phyloP scores from a whole-genome alignment of 345 rosid genomes.

The Microthlaspi erraticum region DNA sequence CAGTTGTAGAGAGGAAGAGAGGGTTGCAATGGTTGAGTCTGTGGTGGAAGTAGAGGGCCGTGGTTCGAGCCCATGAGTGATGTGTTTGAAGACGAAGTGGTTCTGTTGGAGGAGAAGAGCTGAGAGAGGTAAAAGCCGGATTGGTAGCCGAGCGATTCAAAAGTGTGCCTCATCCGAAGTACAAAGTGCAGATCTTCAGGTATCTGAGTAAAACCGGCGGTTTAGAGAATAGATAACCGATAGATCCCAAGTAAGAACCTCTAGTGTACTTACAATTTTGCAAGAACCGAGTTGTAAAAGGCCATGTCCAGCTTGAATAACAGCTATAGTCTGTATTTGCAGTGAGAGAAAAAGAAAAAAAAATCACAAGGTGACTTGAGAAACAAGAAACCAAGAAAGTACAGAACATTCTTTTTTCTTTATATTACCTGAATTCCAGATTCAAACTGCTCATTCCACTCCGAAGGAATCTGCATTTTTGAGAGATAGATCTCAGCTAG shows the following conservation, averaged over 20 bases:
- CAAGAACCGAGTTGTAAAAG: constrained; percentile 92
- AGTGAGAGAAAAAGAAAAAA: constrained; percentile 8
- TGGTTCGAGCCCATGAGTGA: constrained; percentile 62
- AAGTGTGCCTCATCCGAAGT: constrained; percentile 92
- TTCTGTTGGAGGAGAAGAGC: constrained; percentile 73
- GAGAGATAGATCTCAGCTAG: constrained; percentile 1
- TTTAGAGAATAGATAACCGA: constrained; percentile 28
- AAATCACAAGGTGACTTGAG: constrained; percentile 15
- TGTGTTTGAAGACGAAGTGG: constrained; percentile 52
- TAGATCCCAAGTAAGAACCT: background rate
- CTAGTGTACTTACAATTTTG: constrained; percentile 74
- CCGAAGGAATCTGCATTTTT: constrained; percentile 82
- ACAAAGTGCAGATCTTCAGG: constrained; percentile 97
- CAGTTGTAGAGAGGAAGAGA: constrained; percentile 69
- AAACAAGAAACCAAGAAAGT: constrained; percentile 24
- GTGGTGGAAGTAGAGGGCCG: constrained; percentile 59
- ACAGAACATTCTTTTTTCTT: background rate
- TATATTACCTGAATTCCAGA: constrained; percentile 87
- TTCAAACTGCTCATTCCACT: constrained; percentile 98
- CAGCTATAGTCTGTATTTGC: constrained; percentile 82
- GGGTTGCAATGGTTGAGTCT: constrained; percentile 47
- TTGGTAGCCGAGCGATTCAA: constrained; percentile 93
- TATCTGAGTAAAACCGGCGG: constrained; percentile 51
- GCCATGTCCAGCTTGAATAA: constrained; percentile 99
- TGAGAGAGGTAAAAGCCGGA: constrained; percentile 95